These are phyloP conservation scores for Prototheca stagnorum DNA, from an alignment of 163 green algal species.

Conservation along the genomic window DNA sequence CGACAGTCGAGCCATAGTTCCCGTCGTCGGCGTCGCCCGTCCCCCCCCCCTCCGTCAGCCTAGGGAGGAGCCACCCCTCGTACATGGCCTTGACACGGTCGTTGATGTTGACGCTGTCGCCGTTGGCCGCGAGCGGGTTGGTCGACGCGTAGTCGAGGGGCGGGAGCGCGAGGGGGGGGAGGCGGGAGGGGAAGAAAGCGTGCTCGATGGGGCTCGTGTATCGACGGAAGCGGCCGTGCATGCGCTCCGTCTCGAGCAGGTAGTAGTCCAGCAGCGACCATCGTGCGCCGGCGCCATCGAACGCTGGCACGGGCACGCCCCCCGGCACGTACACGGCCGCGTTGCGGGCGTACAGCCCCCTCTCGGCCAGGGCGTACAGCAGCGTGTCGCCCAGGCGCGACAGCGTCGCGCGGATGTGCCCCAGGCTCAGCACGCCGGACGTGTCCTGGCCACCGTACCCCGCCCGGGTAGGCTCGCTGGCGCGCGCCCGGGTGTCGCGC, in stretches of 20 bases:
- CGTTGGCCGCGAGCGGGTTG: constrained; percentile 46
- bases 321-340: constrained; percentile 58
- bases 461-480: too few relatives aligned
- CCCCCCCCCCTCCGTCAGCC: constrained; percentile 47
- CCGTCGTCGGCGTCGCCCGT: too few relatives aligned
- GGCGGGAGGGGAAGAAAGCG: constrained; percentile 77
- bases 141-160: constrained; percentile 30
- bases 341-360: constrained; percentile 80
- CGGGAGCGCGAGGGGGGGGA: constrained; percentile 45
- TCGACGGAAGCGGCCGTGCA: constrained; percentile 66
- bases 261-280: constrained; percentile 84
- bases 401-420: constrained; percentile 40
- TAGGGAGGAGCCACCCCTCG: constrained; percentile 59
- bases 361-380: constrained; percentile 91
- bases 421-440: background rate
- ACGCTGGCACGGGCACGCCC: constrained; percentile 44
- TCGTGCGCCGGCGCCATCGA: constrained; percentile 5
- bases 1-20: constrained; percentile 84
- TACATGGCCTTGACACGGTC: constrained; percentile 69
- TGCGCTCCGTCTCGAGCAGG: constrained; percentile 74
- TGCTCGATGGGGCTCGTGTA: constrained; percentile 93
- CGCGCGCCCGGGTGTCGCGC: background rate
- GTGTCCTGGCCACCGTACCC: background rate
- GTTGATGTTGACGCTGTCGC: constrained; percentile 82
- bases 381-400: constrained; percentile 95